Base-by-base conservation (phyloP, 495 filamentous ascomycete genomes). In the Podospora australis region DNA sequence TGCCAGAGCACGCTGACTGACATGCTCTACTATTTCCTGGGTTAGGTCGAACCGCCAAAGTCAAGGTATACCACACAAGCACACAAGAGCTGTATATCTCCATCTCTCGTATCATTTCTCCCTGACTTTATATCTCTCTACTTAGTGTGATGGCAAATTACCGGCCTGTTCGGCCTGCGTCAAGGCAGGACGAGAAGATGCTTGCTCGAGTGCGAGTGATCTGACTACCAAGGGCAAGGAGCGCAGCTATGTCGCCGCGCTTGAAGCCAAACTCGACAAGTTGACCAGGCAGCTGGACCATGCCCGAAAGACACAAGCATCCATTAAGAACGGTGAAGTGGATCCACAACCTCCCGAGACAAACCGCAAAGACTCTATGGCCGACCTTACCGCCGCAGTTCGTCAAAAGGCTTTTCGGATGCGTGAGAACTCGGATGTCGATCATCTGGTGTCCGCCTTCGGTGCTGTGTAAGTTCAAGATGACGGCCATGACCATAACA, bases 201-300 rank as follows among this genome's bases (percentile, higher is more conserved):
- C 88, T 52, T 97, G 91, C 63, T 91, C 89, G n/a, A 87, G 87
- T 29, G 87, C 90, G 2, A 95, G 87, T 50, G 91, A 96, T 59
- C 87, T 95, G 64, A 95, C 96, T 64, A 89, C 90, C 11, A 79
- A 86, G 48, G 91, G 91, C 21, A 96, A 95, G 67, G 91, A 97
- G 62, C 75, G 90, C 56, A 96, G 88, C 64, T 97, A 96, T 70
- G 89, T 96, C 23, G 88, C 90, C 6, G 91, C 90, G 2, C 74
- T 97, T 20, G 91, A 97, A 65, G 80, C 85, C 4, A 84, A 85
- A 44, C 82, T 91, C 52, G 90, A 96, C 60, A 88, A 81, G 67
- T 78, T 97, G 11, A 86, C 92, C 62, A 83, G 78, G 61, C 75
- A 77, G 52, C 70, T 91, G 32, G 65, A 70, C 22, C 83, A 84